Base-by-base conservation (phyloP, 176 grass and related monocot genomes). In the Bothriochloa decipiens region DNA sequence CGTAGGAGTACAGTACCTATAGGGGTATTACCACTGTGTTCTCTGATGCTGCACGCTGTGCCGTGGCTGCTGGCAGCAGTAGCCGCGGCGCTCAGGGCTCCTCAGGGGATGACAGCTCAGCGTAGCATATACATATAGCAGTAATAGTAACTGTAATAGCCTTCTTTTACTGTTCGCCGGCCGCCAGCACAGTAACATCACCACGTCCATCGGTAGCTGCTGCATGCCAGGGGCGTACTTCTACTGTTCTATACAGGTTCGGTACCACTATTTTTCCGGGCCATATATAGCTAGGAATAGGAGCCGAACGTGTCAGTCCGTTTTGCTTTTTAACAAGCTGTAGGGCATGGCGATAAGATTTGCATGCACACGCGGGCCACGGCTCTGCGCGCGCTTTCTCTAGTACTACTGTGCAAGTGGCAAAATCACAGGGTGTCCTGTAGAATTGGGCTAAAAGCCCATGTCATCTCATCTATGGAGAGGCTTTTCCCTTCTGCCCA, bases 121-220 rank as follows among this genome's bases (percentile, higher is more conserved):
- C 57, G 22, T 26, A 25, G 22, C 58, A n/a, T n/a, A 25, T 1
- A 46, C 8, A 7, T 43, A 45, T 28, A 64, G 4, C 61, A 28
- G 61, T 14, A 7, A 37, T 22, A 39, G 1, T n/a, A n/a, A 58
- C 57, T 61, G 33, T 25, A 23, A 58, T 60, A 22, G 8, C 10
- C 1, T 12, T 45, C 13, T 43, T 25, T 45, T 29, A 78, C 76
- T 78, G 75, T 77, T 22, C 57, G 57, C 22, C 58, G 57, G n/a
- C 58, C 76, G 76, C 57, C 58, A 25, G 76, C 35, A 78, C 58
- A 78, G 76, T 27, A 74, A 32, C 27, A 33, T 52, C 45, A 52
- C 16, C 26, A 8, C 17, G 29, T 12, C 15, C 5, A 32, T 3
- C 72, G 3, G 15, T 50, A 50, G 47, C 5, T 46, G 43, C 25